Percentiles rank a stretch among this genome's conserved stretches.
Evolutionary conservation across 2,329 filamentous ascomycete genomes (phyloP).

Genomic region (Botrytis cinerea): DNA sequence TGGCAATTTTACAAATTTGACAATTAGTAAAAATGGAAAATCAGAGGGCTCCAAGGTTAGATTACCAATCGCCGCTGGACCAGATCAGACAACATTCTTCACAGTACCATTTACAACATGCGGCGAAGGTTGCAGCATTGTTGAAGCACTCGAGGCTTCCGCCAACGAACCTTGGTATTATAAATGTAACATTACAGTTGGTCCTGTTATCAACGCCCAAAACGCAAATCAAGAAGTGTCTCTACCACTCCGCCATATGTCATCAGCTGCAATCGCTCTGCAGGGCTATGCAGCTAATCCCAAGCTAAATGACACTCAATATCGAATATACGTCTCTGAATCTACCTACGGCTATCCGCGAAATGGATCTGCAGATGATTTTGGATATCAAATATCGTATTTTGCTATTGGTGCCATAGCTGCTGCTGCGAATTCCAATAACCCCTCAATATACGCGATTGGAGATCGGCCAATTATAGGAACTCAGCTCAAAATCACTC

Average conservation of each 20-base stretch:
- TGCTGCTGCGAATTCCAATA: background rate
- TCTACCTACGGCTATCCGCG: background rate
- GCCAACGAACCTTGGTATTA: background rate
- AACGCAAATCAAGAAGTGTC: background rate
- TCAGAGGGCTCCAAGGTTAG: background rate
- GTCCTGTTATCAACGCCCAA: background rate
- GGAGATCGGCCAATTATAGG: background rate
- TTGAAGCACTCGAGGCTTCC: constrained; percentile 44
- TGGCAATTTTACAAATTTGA: background rate
- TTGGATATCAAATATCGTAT: background rate
- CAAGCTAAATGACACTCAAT: background rate
- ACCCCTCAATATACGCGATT: background rate
- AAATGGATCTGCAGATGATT: background rate
- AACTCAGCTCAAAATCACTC: background rate
- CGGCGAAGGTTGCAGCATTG: constrained; percentile 19
- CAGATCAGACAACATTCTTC: background rate
- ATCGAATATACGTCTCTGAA: background rate
- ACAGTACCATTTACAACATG: constrained; percentile 17
- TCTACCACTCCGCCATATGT: background rate
- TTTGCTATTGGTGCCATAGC: background rate
- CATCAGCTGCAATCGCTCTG: background rate
- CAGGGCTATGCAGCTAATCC: background rate
- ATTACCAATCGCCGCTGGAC: constrained; percentile 6
- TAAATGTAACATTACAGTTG: constrained; percentile 33
- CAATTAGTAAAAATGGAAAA: background rate